Evolutionary conservation across 1,139 yeast species (phyloP).

Genomic region (Blastobotrys elegans): DNA sequence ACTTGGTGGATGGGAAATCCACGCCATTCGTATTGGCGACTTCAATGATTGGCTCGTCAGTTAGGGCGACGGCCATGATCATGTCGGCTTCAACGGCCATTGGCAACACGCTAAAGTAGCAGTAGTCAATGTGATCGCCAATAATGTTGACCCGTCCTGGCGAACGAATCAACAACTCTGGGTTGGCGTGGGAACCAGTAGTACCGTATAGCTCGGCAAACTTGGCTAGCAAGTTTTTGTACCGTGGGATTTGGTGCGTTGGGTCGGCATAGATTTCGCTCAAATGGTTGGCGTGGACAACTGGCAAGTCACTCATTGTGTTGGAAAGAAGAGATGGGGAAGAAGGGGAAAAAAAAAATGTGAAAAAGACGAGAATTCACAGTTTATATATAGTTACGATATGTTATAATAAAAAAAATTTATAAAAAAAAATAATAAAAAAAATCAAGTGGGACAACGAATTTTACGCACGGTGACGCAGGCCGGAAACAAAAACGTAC

Average conservation of each 20-base stretch:
- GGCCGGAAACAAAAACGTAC: background rate
- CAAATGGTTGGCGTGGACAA: slow-evolving; percentile 14
- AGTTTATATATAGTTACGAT: background rate
- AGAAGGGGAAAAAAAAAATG: too few relatives aligned
- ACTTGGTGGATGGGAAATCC: slow-evolving; percentile 38
- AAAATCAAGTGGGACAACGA: background rate
- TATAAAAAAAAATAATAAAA: too few relatives aligned
- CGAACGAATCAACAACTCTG: slow-evolving; percentile 51
- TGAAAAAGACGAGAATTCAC: background rate
- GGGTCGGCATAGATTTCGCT: slow-evolving; percentile 23
- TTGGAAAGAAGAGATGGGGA: too few relatives aligned
- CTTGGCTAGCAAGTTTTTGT: slow-evolving; percentile 20
- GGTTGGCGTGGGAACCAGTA: slow-evolving; percentile 19
- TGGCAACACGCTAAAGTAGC: slow-evolving; percentile 65
- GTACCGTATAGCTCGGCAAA: slow-evolving; percentile 23
- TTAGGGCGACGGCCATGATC: slow-evolving; percentile 47
- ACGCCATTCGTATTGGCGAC: slow-evolving; percentile 43
- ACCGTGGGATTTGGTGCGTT: slow-evolving; percentile 23
- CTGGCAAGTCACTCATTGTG: background rate
- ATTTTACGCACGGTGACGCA: too few relatives aligned
- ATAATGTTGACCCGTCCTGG: slow-evolving; percentile 74
- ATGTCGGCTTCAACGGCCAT: slow-evolving; percentile 69
- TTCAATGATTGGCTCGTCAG: slow-evolving; percentile 34
- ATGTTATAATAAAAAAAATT: too few relatives aligned
- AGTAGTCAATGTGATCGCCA: slow-evolving; percentile 74